These are phyloP conservation scores for Globisporangium paroecandrum DNA, from an alignment of 352 stramenopile species.

Conservation along the genomic window DNA sequence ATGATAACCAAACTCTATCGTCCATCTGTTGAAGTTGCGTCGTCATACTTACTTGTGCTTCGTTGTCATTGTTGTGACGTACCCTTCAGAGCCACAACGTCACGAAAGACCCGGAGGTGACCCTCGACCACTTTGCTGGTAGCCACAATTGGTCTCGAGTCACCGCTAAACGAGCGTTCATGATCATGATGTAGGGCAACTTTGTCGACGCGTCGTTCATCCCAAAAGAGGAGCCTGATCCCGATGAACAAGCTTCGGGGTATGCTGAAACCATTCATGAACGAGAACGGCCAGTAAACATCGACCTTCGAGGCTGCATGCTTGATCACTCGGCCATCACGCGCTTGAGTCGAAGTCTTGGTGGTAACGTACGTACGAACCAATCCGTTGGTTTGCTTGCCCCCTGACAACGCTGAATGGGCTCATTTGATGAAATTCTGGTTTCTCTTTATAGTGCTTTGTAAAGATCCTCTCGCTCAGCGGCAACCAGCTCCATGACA, in stretches of 20 bases:
- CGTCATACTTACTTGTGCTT: neutral
- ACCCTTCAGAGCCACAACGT: conserved; percentile 33
- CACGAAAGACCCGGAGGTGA: conserved; percentile 31
- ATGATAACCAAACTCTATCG: neutral
- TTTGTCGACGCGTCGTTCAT: conserved; percentile 28
- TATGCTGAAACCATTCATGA: conserved; percentile 9
- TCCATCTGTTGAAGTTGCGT: neutral
- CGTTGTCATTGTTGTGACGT: neutral
- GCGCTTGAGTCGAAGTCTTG: conserved; percentile 38
- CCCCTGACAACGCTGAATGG: neutral
- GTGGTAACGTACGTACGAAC: conserved; percentile 42
- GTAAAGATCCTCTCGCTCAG: conserved; percentile 53
- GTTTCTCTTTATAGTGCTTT: conserved; percentile 36
- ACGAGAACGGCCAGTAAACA: neutral
- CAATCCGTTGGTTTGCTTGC: neutral
- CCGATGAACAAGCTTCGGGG: conserved; percentile 5
- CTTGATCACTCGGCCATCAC: conserved; percentile 39
- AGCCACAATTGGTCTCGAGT: neutral
- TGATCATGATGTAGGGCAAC: conserved; percentile 21
- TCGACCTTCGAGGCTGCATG: conserved; percentile 61
- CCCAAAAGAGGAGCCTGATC: neutral
- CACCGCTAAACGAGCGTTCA: neutral
- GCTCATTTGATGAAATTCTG: neutral
- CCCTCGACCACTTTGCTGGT: neutral
- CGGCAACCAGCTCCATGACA: conserved; percentile 64